Evolutionary conservation across 192 early-diverging fungal species (phyloP).

Genomic region (Mortierella alpina): DNA sequence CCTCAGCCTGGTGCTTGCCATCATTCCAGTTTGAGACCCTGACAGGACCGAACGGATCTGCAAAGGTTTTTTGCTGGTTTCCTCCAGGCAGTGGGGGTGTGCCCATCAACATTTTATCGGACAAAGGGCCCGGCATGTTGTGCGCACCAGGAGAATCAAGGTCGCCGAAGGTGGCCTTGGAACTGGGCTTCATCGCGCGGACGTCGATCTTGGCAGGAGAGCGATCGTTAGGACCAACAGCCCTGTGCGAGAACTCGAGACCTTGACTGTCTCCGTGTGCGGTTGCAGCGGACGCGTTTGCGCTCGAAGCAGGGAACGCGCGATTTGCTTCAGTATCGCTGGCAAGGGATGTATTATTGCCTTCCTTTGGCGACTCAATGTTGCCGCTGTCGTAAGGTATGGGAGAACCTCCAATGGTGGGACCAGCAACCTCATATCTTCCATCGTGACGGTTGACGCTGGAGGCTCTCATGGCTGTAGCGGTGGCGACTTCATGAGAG

Average conservation of each 20-base stretch:
- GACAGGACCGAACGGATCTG: slow-evolving; percentile 14
- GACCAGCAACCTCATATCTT: slow-evolving; percentile 14
- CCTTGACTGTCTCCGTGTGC: neutral
- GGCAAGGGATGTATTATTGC: neutral
- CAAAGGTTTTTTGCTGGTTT: neutral
- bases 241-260: slow-evolving; percentile 3
- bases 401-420: slow-evolving; percentile 11
- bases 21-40: slow-evolving; percentile 26
- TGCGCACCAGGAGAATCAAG: slow-evolving; percentile 17
- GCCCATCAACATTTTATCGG: neutral
- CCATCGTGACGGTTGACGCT: slow-evolving; percentile 17
- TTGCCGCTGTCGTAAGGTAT: slow-evolving; percentile 7
- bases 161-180: slow-evolving; percentile 21
- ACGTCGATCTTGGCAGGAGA: slow-evolving; percentile 1
- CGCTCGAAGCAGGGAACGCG: neutral
- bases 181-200: slow-evolving; percentile 19
- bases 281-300: neutral
- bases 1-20: neutral
- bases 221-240: slow-evolving; percentile 9
- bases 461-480: slow-evolving; percentile 23
- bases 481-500: neutral
- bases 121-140: slow-evolving; percentile 3
- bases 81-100: neutral
- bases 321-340: neutral
- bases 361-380: neutral